Evolutionary conservation across 2,329 filamentous ascomycete genomes (phyloP).

Genomic region (Didymella glomerata): DNA sequence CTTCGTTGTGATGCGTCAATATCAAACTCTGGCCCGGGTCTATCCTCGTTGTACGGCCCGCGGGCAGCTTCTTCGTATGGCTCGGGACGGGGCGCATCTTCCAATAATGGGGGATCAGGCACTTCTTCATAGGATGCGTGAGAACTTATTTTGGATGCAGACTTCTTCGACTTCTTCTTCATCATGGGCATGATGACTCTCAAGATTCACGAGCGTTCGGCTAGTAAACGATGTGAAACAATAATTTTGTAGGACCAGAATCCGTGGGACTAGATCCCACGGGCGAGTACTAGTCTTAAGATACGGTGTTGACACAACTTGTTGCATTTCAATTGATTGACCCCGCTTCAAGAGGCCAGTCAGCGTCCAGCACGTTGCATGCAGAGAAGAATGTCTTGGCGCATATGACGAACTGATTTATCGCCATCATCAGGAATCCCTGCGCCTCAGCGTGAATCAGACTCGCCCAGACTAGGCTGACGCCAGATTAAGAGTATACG

Average conservation of each 20-base stretch:
- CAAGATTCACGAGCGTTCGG: background rate
- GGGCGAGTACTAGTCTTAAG: background rate
- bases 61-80: background rate
- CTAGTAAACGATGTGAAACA: background rate
- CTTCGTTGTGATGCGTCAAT: background rate
- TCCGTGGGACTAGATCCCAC: background rate
- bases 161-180: background rate
- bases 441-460: no score
- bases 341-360: constrained; percentile 1
- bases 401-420: background rate
- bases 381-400: background rate
- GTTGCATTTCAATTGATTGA: background rate
- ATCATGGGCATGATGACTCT: background rate
- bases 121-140: background rate
- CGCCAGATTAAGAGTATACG: no score
- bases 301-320: background rate
- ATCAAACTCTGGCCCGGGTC: background rate
- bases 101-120: background rate
- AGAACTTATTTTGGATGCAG: background rate
- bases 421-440: background rate
- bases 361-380: constrained; percentile 5
- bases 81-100: background rate
- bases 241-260: background rate
- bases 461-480: no score
- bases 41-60: background rate